Evolutionary conservation across 108 stramenopile genomes (phyloP).

Genomic region (Cyclostephanos tholiformis): DNA sequence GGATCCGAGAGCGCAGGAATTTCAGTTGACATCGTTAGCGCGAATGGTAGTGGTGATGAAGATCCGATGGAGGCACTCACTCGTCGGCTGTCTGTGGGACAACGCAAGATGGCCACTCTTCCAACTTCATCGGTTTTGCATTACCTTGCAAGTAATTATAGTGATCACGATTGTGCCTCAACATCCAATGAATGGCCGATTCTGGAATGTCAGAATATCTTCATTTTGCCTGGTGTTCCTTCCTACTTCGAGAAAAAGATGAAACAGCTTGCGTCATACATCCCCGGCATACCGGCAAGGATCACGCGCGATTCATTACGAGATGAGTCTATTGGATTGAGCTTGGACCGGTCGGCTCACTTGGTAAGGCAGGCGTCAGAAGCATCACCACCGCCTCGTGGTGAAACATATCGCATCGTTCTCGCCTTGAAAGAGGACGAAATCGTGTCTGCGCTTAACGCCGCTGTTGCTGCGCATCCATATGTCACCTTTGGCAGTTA

Average conservation of each 20-base stretch:
- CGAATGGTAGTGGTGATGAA: slow-evolving; percentile 22
- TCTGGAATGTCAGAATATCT: slow-evolving; percentile 90
- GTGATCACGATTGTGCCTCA: not conserved
- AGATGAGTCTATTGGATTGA: slow-evolving; percentile 12
- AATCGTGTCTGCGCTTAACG: slow-evolving; percentile 74
- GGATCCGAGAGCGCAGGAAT: slow-evolving; percentile 31
- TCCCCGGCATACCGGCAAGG: slow-evolving; percentile 38
- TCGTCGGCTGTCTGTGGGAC: slow-evolving; percentile 73
- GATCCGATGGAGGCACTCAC: slow-evolving; percentile 21
- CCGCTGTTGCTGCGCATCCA: slow-evolving; percentile 67
- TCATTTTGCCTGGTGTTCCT: slow-evolving; percentile 94
- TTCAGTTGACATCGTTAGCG: slow-evolving; percentile 30
- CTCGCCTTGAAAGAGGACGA: slow-evolving; percentile 68
- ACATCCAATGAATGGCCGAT: slow-evolving; percentile 74
- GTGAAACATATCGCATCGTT: slow-evolving; percentile 65
- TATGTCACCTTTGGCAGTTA: slow-evolving; percentile 82
- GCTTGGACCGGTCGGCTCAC: not conserved
- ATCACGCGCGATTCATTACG: not conserved
- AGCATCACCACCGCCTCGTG: slow-evolving; percentile 34
- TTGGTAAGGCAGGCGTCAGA: not conserved
- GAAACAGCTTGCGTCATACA: slow-evolving; percentile 68
- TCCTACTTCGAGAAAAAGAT: slow-evolving; percentile 88
- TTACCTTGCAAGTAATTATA: slow-evolving; percentile 59
- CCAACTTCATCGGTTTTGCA: slow-evolving; percentile 65
- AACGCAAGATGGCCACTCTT: slow-evolving; percentile 84